A percentile compares a stretch with the other conserved stretches of the same genome.
Conservation (phyloP, 805 yeast genomes). For the Wickerhamiella azymoides region DNA sequence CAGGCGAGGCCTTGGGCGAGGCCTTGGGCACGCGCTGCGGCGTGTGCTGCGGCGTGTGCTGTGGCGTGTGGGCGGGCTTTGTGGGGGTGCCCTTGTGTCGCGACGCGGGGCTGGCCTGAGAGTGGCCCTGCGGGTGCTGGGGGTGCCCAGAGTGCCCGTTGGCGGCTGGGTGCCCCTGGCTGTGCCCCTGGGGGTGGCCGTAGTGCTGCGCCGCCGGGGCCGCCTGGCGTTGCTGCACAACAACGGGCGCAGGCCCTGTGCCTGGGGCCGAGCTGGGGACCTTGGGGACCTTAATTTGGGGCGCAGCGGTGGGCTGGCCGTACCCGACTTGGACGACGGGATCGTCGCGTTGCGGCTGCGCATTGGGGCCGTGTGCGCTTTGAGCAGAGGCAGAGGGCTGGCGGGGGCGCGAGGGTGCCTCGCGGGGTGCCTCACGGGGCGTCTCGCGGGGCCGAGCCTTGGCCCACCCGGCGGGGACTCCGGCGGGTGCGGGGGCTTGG, state of each 20-base stretch:
- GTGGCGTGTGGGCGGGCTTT: background rate
- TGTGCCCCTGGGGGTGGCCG: background rate
- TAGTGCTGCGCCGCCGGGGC: too few species aligned
- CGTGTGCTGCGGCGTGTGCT: background rate
- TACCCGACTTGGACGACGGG: background rate
- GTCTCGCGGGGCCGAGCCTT: background rate
- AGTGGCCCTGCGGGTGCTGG: too few species aligned
- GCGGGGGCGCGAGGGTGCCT: too few species aligned
- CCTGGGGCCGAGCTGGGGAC: background rate
- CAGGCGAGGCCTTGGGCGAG: constrained; percentile 27
- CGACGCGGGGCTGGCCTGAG: background rate
- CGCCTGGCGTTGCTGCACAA: too few species aligned
- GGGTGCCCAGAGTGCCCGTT: too few species aligned
- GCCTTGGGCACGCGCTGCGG: constrained; percentile 2
- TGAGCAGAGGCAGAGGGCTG: background rate
- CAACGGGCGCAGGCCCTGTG: background rate
- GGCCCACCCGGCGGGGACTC: background rate
- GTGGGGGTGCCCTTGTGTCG: background rate
- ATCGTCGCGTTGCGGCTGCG: background rate
- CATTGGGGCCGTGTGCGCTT: too few species aligned
- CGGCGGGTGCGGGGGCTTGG: background rate
- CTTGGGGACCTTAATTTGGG: background rate
- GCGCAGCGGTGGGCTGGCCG: background rate
- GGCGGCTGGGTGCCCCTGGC: background rate
- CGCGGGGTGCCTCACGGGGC: background rate